Percentiles rank a stretch among this genome's conserved stretches.
phyloP scores from a whole-genome alignment of 129 eudicot species.

The Centella asiatica region DNA sequence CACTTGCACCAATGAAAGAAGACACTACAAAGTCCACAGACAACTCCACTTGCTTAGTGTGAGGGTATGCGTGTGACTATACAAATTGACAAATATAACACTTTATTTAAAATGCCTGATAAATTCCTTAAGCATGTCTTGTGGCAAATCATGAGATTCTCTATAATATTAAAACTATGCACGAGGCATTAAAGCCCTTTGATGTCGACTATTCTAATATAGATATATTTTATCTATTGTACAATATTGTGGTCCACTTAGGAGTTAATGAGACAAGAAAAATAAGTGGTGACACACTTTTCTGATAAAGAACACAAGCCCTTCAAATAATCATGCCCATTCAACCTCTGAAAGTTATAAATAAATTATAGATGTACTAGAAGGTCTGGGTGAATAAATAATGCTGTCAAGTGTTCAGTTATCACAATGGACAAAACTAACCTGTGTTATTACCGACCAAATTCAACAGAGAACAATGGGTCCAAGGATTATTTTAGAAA shows the following conservation, averaged over 20 bases:
- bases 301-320: background rate
- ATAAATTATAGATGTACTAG: background rate
- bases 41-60: too few relatives aligned
- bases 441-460: conserved; percentile 5
- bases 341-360: background rate
- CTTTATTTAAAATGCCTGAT: too few relatives aligned
- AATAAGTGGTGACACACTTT: background rate
- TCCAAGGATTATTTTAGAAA: conserved; percentile 11
- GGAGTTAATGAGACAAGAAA: background rate
- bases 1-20: too few relatives aligned
- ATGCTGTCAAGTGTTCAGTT: background rate
- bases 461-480: conserved; percentile 9
- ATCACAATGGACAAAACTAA: background rate
- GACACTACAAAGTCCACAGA: too few relatives aligned
- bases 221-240: background rate
- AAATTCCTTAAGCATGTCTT: background rate
- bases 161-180: background rate
- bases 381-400: conserved; percentile 2
- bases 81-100: too few relatives aligned
- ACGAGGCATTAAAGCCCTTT: background rate
- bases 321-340: too few relatives aligned
- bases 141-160: background rate
- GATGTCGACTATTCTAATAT: background rate
- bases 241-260: background rate
- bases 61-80: too few relatives aligned